Base-by-base conservation (phyloP, 306 rosid species). In the Fragaria iinumae region DNA sequence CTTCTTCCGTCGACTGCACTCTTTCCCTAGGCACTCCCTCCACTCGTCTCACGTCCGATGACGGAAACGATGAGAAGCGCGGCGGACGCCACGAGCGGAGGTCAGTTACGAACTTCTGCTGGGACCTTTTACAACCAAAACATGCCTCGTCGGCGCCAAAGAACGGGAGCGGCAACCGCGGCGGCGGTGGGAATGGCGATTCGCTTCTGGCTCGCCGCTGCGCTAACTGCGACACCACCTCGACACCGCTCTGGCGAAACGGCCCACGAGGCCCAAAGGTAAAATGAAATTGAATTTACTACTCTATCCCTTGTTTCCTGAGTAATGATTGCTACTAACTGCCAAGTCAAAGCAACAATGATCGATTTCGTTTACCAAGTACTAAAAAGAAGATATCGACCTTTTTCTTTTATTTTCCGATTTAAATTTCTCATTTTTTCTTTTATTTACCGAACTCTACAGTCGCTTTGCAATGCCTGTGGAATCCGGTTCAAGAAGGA, bases 241-340 rank as follows among this genome's bases (percentile, higher is more conserved):
- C 99, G 11, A 96, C 99, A 7, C 99, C 99, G 1, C 97, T 96
- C 1, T 96, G 99, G 99, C 86, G 99, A 66, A 96, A 96, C 62
- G 99, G 99, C 29, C 99, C 99, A 0, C 83, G 96, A 64, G 99
- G 99, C 81, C 99, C 99, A 0, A 96, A 96, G 98, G 99, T 95
- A 70, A 29, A 20, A 49, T 6, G 52, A 2, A 14, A 21, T 18
- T 20, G n/a, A 16, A 62, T 36, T 66, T 66, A 66, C 70, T 2
- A 1, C 8, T 9, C 20, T 66, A 66, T 66, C 47, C 70, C 27
- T 43, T 38, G 21, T 66, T 3, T 5, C 11, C 0, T 1, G 47
- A 18, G 60, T 62, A 75, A 75, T 75, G 48, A 62, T 63, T 75
- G 67, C 53, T n/a, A 32, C 71, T 48, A 20, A 18, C 66, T 62